Base-by-base conservation (phyloP, 345 rosid genomes). In the Eucalyptus grandis region DNA sequence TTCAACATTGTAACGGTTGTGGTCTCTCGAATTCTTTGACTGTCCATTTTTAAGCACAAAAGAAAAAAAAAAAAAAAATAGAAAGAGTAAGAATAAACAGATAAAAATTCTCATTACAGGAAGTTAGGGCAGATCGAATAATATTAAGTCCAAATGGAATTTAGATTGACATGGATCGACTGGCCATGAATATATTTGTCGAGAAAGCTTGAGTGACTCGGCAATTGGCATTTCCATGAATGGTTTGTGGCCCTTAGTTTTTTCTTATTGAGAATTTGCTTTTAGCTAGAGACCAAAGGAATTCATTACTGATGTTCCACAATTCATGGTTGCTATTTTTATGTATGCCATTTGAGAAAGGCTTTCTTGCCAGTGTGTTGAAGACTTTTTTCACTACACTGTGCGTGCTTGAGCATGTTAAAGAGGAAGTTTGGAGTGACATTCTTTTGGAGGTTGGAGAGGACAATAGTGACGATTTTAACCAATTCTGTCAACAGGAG, bases 381-480 rank as follows among this genome's bases (percentile, higher is more conserved):
- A 0, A 4, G 40, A 65, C 40, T 8, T 65, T 65, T 0, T 65
- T 65, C 77, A 65, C 11, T n/a, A n/a, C 37, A n/a, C 15, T 58
- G 30, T 58, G 67, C n/a, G 6, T 8, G 40, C 40, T 0, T n/a
- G 37, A 65, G 31, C 37, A 0, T n/a, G 40, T 65, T 62, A 0
- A 62, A 62, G 69, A 62, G 17, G 69, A 62, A 62, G 16, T 27
- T 0, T 3, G 3, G 0, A 65, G 37, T 0, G 3, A 65, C 77
- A 65, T n/a, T n/a, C 0, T 65, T 65, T 65, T 65, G 2, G 77
- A 0, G 77, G 77, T n/a, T 14, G 77, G 40, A 65, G 77, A 0
- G 21, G 77, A 65, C 40, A 65, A 65, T 65, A 15, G 22, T 8
- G 77, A n/a, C 0, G 1, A n/a, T n/a, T 0, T 65, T 4, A 0